A percentile compares a stretch with the other conserved stretches of the same genome.
Evolutionary conservation across 192 early-diverging fungal genomes (phyloP).

Genomic region (Podila epicladia): DNA sequence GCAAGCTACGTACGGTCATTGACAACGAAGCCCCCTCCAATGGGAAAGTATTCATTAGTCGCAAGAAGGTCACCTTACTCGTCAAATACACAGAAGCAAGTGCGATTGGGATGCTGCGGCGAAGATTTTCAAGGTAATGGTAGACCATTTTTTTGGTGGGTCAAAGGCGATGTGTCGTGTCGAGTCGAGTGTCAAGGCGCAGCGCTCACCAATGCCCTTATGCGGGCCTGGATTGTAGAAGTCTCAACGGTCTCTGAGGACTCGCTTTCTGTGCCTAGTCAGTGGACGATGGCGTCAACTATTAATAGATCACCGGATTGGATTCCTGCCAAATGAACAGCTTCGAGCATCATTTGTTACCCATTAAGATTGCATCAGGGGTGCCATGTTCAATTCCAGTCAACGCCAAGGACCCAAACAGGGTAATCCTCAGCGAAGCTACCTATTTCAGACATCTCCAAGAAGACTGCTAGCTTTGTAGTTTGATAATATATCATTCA

Average conservation of each 20-base stretch:
- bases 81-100: constrained; percentile 92
- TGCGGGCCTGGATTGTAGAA: constrained; percentile 75
- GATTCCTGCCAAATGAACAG: not conserved
- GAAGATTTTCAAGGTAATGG: constrained; percentile 85
- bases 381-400: constrained; percentile 97
- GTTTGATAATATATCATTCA: not conserved
- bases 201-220: constrained; percentile 78
- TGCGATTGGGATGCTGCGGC: constrained; percentile 95
- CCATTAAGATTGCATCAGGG: constrained; percentile 86
- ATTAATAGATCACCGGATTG: constrained; percentile 51
- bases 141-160: constrained; percentile 85
- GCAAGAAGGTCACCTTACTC: constrained; percentile 79
- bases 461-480: constrained; percentile 9
- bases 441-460: constrained; percentile 39
- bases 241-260: constrained; percentile 84
- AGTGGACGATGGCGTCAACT: not conserved
- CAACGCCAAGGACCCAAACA: constrained; percentile 95
- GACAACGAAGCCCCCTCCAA: constrained; percentile 96
- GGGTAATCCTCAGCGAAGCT: constrained; percentile 74
- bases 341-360: constrained; percentile 10
- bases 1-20: constrained; percentile 87
- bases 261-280: constrained; percentile 85
- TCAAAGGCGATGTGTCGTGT: constrained; percentile 83
- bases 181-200: constrained; percentile 77
- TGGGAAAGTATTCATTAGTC: constrained; percentile 96